Conservation (phyloP, 164 flowering plant genomes). For the Chimonanthus salicifolius region DNA sequence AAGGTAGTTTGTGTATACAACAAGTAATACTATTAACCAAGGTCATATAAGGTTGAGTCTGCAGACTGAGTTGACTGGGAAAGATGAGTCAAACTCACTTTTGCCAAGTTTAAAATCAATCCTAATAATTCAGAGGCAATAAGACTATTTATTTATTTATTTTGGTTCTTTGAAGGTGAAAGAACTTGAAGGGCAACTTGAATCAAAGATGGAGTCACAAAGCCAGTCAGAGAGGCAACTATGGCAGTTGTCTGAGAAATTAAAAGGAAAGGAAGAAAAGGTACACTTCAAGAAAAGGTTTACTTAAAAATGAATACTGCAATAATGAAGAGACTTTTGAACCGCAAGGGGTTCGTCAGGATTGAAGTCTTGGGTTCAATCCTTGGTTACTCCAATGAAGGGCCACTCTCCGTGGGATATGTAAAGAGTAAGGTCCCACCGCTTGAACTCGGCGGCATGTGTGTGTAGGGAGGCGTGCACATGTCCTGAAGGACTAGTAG, state of each 20-base stretch:
- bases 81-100: neutral
- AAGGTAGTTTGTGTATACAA: constrained; percentile 19
- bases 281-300: constrained; percentile 66
- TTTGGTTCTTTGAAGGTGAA: constrained; percentile 26
- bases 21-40: neutral
- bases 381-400: no score
- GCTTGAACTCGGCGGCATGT: no score
- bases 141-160: neutral
- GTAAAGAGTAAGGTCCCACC: no score
- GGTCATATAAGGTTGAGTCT: neutral
- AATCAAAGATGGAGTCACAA: constrained; percentile 33
- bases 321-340: no score
- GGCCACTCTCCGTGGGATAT: no score
- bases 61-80: neutral
- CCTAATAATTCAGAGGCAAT: neutral
- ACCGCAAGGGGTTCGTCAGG: no score
- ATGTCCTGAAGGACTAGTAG: no score
- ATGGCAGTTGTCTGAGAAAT: constrained; percentile 46
- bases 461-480: no score
- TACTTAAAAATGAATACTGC: neutral
- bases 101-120: neutral
- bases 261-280: constrained; percentile 62
- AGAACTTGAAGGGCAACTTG: constrained; percentile 67
- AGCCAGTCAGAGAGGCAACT: constrained; percentile 58
- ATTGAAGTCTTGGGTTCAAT: no score